Evolutionary conservation across 2,329 filamentous ascomycete species (phyloP).

Genomic region (Epichloe uncinata): DNA sequence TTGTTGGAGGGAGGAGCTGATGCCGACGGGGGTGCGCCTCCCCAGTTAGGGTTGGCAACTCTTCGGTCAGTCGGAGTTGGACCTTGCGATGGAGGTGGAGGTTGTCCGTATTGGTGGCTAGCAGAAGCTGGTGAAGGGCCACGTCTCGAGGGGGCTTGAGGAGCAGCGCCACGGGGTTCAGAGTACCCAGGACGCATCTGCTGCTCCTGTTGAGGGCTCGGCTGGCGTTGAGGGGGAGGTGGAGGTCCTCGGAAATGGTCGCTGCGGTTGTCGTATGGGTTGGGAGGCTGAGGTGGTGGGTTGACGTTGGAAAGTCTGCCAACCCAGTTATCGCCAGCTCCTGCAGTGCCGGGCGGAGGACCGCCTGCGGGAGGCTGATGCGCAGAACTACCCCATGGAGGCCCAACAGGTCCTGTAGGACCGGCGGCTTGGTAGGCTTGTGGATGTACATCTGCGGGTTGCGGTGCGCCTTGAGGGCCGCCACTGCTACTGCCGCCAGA

Average conservation of each 20-base stretch:
- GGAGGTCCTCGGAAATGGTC: constrained; percentile 55
- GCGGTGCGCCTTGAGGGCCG: constrained; percentile 62
- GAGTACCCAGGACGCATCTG: constrained; percentile 49
- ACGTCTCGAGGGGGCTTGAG: constrained; percentile 32
- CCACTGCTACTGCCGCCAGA: constrained; percentile 63
- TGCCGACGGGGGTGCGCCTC: constrained; percentile 35
- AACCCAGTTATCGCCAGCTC: constrained; percentile 42
- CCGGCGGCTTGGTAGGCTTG: constrained; percentile 81
- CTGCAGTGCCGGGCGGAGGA: constrained; percentile 50
- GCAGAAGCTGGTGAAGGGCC: constrained; percentile 29
- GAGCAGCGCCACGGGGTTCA: constrained; percentile 19
- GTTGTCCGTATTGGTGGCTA: constrained; percentile 32
- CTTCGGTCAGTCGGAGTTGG: constrained; percentile 40
- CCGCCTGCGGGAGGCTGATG: constrained; percentile 37
- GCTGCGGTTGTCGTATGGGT: constrained; percentile 62
- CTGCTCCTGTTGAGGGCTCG: constrained; percentile 60
- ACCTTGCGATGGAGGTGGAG: constrained; percentile 29
- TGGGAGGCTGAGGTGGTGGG: constrained; percentile 58
- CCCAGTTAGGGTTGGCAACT: constrained; percentile 46
- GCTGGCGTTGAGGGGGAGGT: constrained; percentile 55
- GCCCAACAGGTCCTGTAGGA: constrained; percentile 68
- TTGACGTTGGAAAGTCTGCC: constrained; percentile 67
- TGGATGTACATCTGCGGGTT: constrained; percentile 91
- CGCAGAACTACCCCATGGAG: constrained; percentile 77
- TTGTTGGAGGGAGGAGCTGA: constrained; percentile 25